A percentile compares a stretch with the other conserved stretches of the same genome.
Conservation (phyloP, 1,139 yeast genomes). For the Casaregolazyma lundiana region DNA sequence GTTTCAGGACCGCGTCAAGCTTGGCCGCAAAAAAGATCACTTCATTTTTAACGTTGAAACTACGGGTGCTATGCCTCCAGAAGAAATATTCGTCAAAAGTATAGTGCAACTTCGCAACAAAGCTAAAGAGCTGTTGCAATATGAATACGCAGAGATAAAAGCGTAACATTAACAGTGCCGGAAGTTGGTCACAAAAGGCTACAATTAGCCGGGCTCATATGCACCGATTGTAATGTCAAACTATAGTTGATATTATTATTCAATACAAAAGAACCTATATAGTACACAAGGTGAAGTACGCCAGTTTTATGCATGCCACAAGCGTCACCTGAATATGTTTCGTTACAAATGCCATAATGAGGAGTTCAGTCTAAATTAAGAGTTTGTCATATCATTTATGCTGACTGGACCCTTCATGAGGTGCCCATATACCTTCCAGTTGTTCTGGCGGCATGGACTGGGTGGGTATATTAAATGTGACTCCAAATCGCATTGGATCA, state of each 20-base stretch:
- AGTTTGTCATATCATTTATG: not conserved
- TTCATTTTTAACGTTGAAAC: slow-evolving; percentile 92
- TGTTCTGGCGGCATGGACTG: slow-evolving; percentile 3
- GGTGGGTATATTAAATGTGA: slow-evolving; percentile 26
- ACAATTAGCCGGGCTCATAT: too few relatives aligned
- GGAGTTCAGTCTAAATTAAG: not conserved
- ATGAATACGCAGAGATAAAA: slow-evolving; percentile 5
- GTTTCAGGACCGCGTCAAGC: slow-evolving; percentile 79
- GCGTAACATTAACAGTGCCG: too few relatives aligned
- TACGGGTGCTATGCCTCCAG: slow-evolving; percentile 96
- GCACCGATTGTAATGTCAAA: too few relatives aligned
- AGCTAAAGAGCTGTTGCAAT: slow-evolving; percentile 58
- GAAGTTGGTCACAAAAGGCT: too few relatives aligned
- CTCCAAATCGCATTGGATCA: slow-evolving; percentile 57
- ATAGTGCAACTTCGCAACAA: slow-evolving; percentile 80
- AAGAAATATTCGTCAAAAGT: slow-evolving; percentile 87
- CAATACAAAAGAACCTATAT: not conserved
- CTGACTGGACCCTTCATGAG: not conserved
- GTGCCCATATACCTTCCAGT: slow-evolving; percentile 2
- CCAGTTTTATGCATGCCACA: not conserved
- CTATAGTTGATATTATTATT: not conserved
- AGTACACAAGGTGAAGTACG: not conserved
- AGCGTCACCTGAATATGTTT: not conserved
- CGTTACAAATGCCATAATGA: too few relatives aligned
- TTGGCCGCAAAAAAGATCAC: slow-evolving; percentile 89